Percentiles rank a stretch among this genome's conserved stretches.
Evolutionary conservation across 2,329 filamentous ascomycete species (phyloP).

Genomic region (Nemania sp.): DNA sequence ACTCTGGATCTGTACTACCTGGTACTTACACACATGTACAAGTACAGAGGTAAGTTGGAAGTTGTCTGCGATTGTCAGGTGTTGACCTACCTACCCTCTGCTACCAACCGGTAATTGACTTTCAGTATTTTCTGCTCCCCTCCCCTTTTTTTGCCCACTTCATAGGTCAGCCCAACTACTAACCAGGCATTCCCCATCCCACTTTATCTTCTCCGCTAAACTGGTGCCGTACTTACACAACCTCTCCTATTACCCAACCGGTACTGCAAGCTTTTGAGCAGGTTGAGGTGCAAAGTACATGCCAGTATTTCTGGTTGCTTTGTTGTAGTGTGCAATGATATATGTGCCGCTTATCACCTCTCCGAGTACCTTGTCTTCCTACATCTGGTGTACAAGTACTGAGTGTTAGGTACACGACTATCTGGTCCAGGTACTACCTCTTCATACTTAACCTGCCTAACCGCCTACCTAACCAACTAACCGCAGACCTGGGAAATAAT

Average conservation of each 20-base stretch:
- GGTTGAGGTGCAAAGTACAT: conserved; percentile 5
- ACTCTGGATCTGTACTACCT: background rate
- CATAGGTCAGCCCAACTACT: background rate
- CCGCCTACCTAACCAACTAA: background rate
- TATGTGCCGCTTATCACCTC: background rate
- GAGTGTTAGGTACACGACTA: too few relatives aligned
- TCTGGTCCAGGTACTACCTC: background rate
- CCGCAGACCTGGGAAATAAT: conserved; percentile 16
- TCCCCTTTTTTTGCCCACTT: conserved; percentile 3
- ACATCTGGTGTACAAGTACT: too few relatives aligned
- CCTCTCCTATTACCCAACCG: conserved; percentile 1
- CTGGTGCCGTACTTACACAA: background rate
- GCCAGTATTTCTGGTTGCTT: background rate
- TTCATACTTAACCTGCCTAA: background rate
- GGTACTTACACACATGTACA: too few relatives aligned
- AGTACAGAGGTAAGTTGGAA: too few relatives aligned
- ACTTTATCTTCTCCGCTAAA: background rate
- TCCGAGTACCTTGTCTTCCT: too few relatives aligned
- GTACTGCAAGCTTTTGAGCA: conserved; percentile 1
- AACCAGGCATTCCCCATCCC: too few relatives aligned
- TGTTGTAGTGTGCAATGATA: background rate
- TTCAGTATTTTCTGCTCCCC: conserved; percentile 6
- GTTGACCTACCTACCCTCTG: too few relatives aligned
- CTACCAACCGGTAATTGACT: too few relatives aligned
- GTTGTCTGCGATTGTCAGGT: background rate